Base-by-base conservation (phyloP, 1,284 basidiomycete species). In the Ceratorhiza oryzae-sativae region DNA sequence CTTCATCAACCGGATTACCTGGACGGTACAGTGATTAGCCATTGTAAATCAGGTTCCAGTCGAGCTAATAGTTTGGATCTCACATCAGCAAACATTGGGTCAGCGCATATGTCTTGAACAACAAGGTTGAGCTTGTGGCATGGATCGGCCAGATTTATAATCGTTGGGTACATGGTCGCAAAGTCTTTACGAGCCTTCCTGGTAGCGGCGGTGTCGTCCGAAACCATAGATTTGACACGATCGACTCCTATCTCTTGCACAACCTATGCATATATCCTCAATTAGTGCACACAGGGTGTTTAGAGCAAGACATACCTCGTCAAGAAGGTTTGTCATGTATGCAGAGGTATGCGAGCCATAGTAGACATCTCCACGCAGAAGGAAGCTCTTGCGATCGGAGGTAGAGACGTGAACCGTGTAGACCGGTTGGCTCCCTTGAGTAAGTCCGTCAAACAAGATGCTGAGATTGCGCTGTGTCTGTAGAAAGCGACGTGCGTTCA, bases 351-450 rank as follows among this genome's bases (percentile, higher is more conserved):
- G 74, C 0, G 74, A 72, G 4, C 48, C 39, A 12, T 49, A 39
- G 13, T 27, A 55, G 36, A 77, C 76, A 32, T 76, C 72, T 1
- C 75, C 76, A 39, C 78, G 76, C 0, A 78, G 13, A 13, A 79
- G 51, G 53, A 77, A 77, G 0, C 67, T 62, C 1, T 73, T 18
- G 1, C 70, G 71, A 20, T 73, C 61, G 12, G 70, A 25, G 10
- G 77, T 78, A 12, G 75, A 77, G 3, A 77, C 76, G 71, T 79
- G 77, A 13, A 78, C 56, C 0, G 77, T 79, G 41, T 60, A 60
- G 3, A 60, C 36, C 20, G 58, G 58, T 39, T 60, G 58, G 25
- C 58, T 42, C 34, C 77, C 62, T 34, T 73, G 67, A 30, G 74
- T 74, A 3, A 72, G 71, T 12, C 77, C 75, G 70, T 77, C 75